Evolutionary conservation across 495 filamentous ascomycete species (phyloP), one percentile per base, ranked within the genome.

Genomic region (Aspergillus indologenus): DNA sequence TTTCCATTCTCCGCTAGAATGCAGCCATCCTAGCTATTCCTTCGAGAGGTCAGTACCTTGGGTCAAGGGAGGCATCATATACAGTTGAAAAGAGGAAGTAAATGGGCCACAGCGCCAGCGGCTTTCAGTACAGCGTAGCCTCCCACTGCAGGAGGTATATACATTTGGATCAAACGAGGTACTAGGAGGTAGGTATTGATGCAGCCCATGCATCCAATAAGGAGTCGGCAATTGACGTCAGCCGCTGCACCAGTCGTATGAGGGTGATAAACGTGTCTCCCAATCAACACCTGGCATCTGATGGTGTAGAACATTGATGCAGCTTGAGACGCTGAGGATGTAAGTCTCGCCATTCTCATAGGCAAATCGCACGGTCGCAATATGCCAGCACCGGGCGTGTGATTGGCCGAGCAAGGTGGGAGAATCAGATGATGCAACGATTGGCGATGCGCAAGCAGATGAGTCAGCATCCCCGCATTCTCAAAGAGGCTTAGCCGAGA

Each of bases 401-500:
- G 45, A 48, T 48, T 48, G 45, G 50, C 50, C 21, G 50, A 15
- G 18, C 20, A 29, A 15, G 24, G 23, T 6, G 23, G 24, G 17
- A 15, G 21, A 51, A 51, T 51, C 48, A 51, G 48, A 51, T 51
- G 48, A 51, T 51, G 48, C 48, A 51, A 24, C 24, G 48, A 54
- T 45, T 22, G 31, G 31, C 40, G 9, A 24, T 19, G 23, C 3
- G 19, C 14, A 5, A 49, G 20, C 17, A 2, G 18, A 29, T 19
- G 42, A 42, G 34, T 40, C 34, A 40, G 34, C 34, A 40, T 40
- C 63, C 63, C 63, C 63, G 63, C 63, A 48, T 65, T 65, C 44
- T 45, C 49, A 20, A 58, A 54, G 42, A 20, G 29, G 60, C 48
- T 42, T 65, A 65, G 63, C 47, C 50, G 46, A 46, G 51, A 54